A percentile compares a stretch with the other conserved stretches of the same genome.
Evolutionary conservation across 2,329 filamentous ascomycete species (phyloP).

Genomic region (Pestalotiopsis sp.): DNA sequence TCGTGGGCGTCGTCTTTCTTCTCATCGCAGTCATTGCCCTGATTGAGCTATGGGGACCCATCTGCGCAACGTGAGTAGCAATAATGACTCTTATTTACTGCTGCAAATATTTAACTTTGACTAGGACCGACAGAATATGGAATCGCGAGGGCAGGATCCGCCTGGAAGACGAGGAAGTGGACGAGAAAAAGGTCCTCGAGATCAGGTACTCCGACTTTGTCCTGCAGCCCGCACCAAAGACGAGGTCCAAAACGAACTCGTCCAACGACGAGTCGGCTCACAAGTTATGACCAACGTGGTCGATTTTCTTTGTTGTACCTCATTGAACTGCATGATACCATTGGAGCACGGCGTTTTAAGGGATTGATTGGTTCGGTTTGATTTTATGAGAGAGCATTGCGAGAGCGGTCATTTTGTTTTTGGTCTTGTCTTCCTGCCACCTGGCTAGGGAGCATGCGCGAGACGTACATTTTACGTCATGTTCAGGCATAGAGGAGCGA

Average conservation of each 20-base stretch:
- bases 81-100: background rate
- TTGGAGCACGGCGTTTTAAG: conserved; percentile 5
- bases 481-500: background rate
- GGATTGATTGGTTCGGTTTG: background rate
- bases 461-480: background rate
- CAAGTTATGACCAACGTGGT: background rate
- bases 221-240: conserved; percentile 2
- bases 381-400: background rate
- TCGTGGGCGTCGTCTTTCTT: conserved; percentile 24
- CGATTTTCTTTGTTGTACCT: background rate
- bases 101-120: conserved; percentile 3
- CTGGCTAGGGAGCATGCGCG: background rate
- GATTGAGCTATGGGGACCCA: conserved; percentile 25
- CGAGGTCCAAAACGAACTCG: conserved; percentile 1
- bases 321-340: conserved; percentile 6
- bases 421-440: background rate
- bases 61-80: conserved; percentile 24
- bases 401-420: background rate
- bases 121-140: conserved; percentile 22
- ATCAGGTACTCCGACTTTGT: background rate
- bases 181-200: conserved; percentile 5
- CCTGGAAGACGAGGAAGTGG: conserved; percentile 18
- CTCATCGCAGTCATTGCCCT: conserved; percentile 23
- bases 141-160: conserved; percentile 23
- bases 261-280: background rate